phyloP scores from a whole-genome alignment of 1,284 basidiomycete genomes.

The Somion occarium region DNA sequence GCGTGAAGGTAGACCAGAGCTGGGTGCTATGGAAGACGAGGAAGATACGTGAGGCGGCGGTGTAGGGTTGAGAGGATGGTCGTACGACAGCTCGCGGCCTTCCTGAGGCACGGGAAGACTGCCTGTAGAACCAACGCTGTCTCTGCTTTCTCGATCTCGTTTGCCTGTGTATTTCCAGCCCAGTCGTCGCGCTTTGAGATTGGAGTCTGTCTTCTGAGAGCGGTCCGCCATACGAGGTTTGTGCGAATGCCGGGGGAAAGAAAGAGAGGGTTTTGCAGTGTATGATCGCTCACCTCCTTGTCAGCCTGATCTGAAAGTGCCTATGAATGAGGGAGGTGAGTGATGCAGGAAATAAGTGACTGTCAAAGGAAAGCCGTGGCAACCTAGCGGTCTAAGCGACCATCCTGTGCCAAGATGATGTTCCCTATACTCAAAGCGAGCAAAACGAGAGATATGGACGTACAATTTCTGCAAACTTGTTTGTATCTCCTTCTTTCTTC shows the following conservation, averaged over 20 bases:
- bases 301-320: slow-evolving; percentile 20
- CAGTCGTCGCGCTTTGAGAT: slow-evolving; percentile 30
- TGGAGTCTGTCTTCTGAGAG: slow-evolving; percentile 15
- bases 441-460: not conserved
- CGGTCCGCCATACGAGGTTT: slow-evolving; percentile 23
- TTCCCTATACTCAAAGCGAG: not conserved
- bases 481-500: slow-evolving; percentile 6
- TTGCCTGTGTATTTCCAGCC: slow-evolving; percentile 23
- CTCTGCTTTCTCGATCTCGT: slow-evolving; percentile 14
- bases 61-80: slow-evolving; percentile 16
- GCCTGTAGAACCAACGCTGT: slow-evolving; percentile 17
- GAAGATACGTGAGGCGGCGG: slow-evolving; percentile 14
- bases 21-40: slow-evolving; percentile 4
- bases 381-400: not conserved
- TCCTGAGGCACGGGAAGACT: slow-evolving; percentile 28
- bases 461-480: slow-evolving; percentile 9
- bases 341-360: not conserved
- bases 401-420: not conserved
- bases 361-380: slow-evolving; percentile 1
- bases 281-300: slow-evolving; percentile 28
- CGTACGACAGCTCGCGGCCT: slow-evolving; percentile 28
- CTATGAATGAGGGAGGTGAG: slow-evolving; percentile 20
- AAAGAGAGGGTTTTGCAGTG: slow-evolving; percentile 7
- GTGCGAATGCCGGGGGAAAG: slow-evolving; percentile 8
- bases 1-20: slow-evolving; percentile 11